These are phyloP conservation scores for Ilex paraguariensis DNA, from an alignment of 305 asterid genomes.

Conservation along the genomic window DNA sequence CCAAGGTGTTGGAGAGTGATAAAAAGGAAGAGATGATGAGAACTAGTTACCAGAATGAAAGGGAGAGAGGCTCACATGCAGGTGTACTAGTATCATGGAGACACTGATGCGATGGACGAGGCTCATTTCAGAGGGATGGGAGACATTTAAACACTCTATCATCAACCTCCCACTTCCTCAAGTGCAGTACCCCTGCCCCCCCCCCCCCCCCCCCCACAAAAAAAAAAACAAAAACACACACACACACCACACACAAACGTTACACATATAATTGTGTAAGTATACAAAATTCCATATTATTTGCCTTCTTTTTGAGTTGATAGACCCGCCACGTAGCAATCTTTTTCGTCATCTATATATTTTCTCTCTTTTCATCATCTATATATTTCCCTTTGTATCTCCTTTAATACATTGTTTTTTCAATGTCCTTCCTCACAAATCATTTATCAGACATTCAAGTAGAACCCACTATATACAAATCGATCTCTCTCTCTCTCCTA, in stretches of 20 bases:
- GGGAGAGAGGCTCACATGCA: slow-evolving; percentile 3
- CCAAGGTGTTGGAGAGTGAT: too few relatives aligned
- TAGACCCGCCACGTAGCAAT: slow-evolving; percentile 8
- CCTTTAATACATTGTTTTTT: too few relatives aligned
- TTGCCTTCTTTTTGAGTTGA: slow-evolving; percentile 7
- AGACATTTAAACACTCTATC: slow-evolving; percentile 28
- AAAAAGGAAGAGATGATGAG: too few relatives aligned
- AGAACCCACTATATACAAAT: too few relatives aligned
- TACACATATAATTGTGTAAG: not conserved
- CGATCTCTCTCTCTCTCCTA: too few relatives aligned
- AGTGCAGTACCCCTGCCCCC: slow-evolving; percentile 31
- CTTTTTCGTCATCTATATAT: too few relatives aligned
- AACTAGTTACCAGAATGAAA: not conserved
- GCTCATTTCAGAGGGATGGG: slow-evolving; percentile 28
- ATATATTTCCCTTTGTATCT: too few relatives aligned
- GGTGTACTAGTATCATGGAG: slow-evolving; percentile 21
- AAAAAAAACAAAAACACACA: too few relatives aligned
- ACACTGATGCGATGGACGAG: slow-evolving; percentile 30
- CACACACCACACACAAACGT: not conserved
- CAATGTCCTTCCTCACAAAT: too few relatives aligned
- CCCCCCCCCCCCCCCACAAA: too few relatives aligned
- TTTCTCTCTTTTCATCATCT: too few relatives aligned
- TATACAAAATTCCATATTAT: not conserved
- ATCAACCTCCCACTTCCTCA: slow-evolving; percentile 37
- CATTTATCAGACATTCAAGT: too few relatives aligned